Conservation (phyloP, 768 basidiomycete species). For the Auricularia heimuer region DNA sequence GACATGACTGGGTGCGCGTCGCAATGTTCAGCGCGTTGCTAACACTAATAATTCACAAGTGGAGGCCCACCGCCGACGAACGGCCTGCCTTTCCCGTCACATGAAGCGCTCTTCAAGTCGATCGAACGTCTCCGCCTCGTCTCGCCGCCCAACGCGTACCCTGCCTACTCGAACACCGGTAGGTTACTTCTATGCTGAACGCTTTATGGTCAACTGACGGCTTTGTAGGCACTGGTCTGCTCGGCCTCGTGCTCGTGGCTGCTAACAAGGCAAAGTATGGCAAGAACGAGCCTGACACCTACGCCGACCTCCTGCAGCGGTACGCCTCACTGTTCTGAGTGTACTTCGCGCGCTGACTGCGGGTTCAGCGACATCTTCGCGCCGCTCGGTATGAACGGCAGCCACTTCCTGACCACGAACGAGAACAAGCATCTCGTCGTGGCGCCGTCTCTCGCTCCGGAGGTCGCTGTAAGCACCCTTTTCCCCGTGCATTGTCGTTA, state of each 20-base stretch:
- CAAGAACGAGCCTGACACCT: conserved; percentile 18
- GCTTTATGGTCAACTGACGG: background rate
- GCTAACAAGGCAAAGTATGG: conserved; percentile 18
- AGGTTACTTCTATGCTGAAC: background rate
- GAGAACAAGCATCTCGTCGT: conserved; percentile 29
- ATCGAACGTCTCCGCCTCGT: conserved; percentile 30
- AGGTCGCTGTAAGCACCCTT: conserved; percentile 3
- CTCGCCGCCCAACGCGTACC: conserved; percentile 34
- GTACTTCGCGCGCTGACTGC: background rate
- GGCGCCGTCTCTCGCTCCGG: conserved; percentile 14
- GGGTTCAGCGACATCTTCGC: conserved; percentile 33
- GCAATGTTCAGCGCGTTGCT: background rate
- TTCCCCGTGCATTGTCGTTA: background rate
- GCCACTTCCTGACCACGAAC: conserved; percentile 32
- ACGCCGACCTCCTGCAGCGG: conserved; percentile 35
- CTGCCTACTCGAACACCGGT: conserved; percentile 33
- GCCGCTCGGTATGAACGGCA: conserved; percentile 35
- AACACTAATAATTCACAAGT: background rate
- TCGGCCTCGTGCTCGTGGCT: conserved; percentile 28
- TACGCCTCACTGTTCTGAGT: background rate
- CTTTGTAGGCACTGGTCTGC: conserved; percentile 15
- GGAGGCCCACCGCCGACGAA: conserved; percentile 21
- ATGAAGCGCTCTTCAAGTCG: conserved; percentile 25
- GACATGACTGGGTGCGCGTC: conserved; percentile 10
- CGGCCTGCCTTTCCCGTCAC: conserved; percentile 23